phyloP scores from a whole-genome alignment of 305 asterid genomes.

The Plantago lanceolata region DNA sequence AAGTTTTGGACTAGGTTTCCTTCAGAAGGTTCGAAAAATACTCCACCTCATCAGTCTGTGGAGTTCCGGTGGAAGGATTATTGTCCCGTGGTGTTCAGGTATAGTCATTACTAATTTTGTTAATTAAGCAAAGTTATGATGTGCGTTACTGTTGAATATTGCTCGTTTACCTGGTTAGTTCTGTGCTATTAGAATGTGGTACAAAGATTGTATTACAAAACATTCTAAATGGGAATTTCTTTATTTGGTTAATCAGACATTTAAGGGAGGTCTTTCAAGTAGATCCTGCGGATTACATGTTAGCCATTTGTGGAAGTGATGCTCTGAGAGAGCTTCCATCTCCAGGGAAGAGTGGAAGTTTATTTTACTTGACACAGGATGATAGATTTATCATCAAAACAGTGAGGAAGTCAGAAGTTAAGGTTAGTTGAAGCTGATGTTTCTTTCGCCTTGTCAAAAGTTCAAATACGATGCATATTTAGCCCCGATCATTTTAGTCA shows the following conservation, averaged over 20 bases:
- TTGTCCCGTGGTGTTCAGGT: conserved; percentile 91
- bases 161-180: not conserved
- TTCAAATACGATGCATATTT: conserved; percentile 2
- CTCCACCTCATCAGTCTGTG: conserved; percentile 79
- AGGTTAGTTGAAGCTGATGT: conserved; percentile 51
- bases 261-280: conserved; percentile 86
- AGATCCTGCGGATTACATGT: conserved; percentile 96
- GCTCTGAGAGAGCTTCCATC: conserved; percentile 94
- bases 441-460: conserved; percentile 29
- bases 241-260: conserved; percentile 40
- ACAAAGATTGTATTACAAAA: too few species aligned
- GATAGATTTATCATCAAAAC: conserved; percentile 97
- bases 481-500: too few species aligned
- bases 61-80: conserved; percentile 98
- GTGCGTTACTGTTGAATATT: not conserved
- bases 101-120: too few species aligned
- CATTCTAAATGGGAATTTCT: conserved; percentile 4
- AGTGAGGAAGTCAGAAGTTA: conserved; percentile 92
- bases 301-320: conserved; percentile 88
- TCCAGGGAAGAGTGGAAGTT: conserved; percentile 98
- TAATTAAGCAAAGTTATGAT: too few species aligned
- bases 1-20: conserved; percentile 92
- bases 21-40: conserved; percentile 72
- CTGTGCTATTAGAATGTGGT: too few species aligned
- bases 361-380: conserved; percentile 87